Evolutionary conservation across 768 basidiomycete genomes (phyloP).

Genomic region (Tephrocybe sp.): DNA sequence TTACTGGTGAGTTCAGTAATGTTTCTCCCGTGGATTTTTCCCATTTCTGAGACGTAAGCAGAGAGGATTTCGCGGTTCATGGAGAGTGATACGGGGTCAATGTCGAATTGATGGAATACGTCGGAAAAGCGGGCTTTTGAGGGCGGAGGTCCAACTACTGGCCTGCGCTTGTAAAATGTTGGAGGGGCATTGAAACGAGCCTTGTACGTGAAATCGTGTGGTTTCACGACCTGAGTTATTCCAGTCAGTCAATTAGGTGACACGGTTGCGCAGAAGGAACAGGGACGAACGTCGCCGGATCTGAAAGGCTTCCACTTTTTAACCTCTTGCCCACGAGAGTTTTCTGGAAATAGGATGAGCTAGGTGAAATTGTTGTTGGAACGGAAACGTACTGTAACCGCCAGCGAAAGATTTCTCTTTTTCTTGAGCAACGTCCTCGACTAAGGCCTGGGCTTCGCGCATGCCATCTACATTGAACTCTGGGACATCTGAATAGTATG

Average conservation of each 20-base stretch:
- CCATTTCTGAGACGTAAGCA: constrained; percentile 67
- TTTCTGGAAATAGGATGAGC: constrained; percentile 5
- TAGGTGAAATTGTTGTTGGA: background rate
- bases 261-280: background rate
- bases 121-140: constrained; percentile 56
- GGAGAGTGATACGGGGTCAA: constrained; percentile 74
- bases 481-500: constrained; percentile 4
- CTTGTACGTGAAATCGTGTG: constrained; percentile 28
- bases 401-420: background rate
- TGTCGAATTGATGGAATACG: constrained; percentile 63
- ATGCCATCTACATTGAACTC: background rate
- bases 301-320: constrained; percentile 22
- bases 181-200: constrained; percentile 23
- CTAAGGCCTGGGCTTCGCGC: background rate
- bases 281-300: constrained; percentile 19
- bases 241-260: background rate
- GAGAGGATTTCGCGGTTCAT: constrained; percentile 58
- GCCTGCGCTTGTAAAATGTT: constrained; percentile 22
- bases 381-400: background rate
- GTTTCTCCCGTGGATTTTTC: constrained; percentile 72
- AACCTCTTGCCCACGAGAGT: background rate
- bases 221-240: constrained; percentile 17
- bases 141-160: constrained; percentile 55
- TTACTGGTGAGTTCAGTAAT: constrained; percentile 72
- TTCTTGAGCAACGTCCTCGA: background rate